Evolutionary conservation across 2,329 filamentous ascomycete genomes (phyloP).

Genomic region (Verticillium tricorpus): DNA sequence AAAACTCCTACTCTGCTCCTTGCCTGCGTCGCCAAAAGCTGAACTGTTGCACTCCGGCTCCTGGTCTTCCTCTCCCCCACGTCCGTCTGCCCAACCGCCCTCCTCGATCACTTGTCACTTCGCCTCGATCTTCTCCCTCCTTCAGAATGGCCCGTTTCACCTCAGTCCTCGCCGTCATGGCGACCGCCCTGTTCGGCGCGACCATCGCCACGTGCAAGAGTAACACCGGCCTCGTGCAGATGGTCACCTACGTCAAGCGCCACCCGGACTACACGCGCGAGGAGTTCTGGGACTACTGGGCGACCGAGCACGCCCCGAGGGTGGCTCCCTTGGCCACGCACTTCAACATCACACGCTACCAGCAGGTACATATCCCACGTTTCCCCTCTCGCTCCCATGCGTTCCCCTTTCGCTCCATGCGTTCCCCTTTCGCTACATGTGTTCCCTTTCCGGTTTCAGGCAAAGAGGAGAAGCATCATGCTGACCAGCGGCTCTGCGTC

Average conservation of each 20-base stretch:
- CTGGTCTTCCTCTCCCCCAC: not conserved
- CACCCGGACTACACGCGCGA: conserved; percentile 17
- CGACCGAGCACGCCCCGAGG: conserved; percentile 23
- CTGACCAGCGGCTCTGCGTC: not conserved
- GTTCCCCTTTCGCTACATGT: too few species aligned
- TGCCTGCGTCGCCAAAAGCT: not conserved
- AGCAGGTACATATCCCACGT: conserved; percentile 17
- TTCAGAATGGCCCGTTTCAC: conserved; percentile 4
- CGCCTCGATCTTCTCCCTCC: not conserved
- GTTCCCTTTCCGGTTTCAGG: too few species aligned
- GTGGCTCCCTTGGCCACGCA: conserved; percentile 20
- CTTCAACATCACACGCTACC: conserved; percentile 22
- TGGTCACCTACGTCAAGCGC: conserved; percentile 24
- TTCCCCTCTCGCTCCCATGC: not conserved
- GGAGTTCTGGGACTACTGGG: conserved; percentile 25
- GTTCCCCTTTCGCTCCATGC: too few species aligned
- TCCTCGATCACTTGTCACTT: not conserved
- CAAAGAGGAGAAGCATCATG: too few species aligned
- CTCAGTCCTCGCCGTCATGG: not conserved
- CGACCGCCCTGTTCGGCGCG: conserved; percentile 2
- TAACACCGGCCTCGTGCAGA: conserved; percentile 22
- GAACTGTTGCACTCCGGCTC: not conserved
- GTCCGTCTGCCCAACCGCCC: not conserved
- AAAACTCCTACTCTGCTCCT: not conserved
- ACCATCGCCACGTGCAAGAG: conserved; percentile 27